A percentile compares a stretch with the other conserved stretches of the same genome.
Evolutionary conservation across 192 early-diverging fungal genomes (phyloP).

Genomic region (Coemansia guatemalensis): DNA sequence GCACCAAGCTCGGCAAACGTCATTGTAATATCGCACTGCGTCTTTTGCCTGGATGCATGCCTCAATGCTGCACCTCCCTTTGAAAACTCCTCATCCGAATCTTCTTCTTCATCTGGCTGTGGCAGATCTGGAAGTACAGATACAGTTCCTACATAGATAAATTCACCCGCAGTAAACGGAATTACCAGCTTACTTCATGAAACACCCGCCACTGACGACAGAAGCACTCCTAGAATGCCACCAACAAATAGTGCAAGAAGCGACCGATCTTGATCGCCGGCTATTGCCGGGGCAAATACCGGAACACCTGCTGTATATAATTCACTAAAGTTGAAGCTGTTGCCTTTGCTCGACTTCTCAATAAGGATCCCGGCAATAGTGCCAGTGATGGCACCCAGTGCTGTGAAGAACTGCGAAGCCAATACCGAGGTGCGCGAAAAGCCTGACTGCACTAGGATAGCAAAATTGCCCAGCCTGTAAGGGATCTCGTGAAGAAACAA

Average conservation of each 20-base stretch:
- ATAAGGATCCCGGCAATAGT: constrained; percentile 74
- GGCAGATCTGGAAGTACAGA: too few species aligned
- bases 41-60: constrained; percentile 6
- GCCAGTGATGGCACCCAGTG: constrained; percentile 80
- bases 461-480: constrained; percentile 86
- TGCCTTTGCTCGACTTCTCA: constrained; percentile 63
- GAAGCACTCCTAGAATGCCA: constrained; percentile 26
- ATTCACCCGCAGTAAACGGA: too few species aligned
- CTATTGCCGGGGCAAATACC: constrained; percentile 25
- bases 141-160: too few species aligned
- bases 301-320: constrained; percentile 29
- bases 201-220: constrained; percentile 56
- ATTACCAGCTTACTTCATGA: constrained; percentile 68
- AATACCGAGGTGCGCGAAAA: constrained; percentile 72
- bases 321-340: too few species aligned
- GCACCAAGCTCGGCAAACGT: too few species aligned
- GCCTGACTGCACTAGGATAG: constrained; percentile 79
- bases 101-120: too few species aligned
- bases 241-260: too few species aligned
- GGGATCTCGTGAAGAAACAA: constrained; percentile 90
- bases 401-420: constrained; percentile 76
- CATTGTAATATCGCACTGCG: constrained; percentile 22
- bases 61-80: constrained; percentile 11
- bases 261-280: neutral
- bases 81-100: too few species aligned